Evolutionary conservation across 352 stramenopile genomes (phyloP).

Genomic region (Globisporangium perplexum): DNA sequence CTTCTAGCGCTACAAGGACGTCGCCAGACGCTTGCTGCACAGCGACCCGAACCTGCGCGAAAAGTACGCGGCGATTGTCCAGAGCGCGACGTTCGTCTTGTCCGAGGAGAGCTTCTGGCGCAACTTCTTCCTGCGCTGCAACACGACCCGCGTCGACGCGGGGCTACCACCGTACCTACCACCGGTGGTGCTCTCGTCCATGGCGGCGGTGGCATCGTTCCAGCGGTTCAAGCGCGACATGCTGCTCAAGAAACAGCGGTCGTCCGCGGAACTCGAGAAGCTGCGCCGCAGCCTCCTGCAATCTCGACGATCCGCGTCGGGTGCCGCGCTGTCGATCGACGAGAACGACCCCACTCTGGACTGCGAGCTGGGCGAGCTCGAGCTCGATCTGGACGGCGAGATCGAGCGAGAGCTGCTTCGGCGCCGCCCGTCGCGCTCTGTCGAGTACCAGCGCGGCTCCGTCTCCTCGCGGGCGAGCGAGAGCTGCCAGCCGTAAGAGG

Average conservation of each 20-base stretch:
- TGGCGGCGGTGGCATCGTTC: conserved; percentile 32
- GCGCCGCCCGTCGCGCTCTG: conserved; percentile 38
- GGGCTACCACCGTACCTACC: conserved; percentile 43
- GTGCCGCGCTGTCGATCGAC: conserved; percentile 15
- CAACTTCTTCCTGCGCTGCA: conserved; percentile 71
- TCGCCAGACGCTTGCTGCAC: conserved; percentile 40
- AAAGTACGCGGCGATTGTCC: conserved; percentile 42
- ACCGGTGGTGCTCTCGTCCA: conserved; percentile 26
- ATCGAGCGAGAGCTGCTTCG: conserved; percentile 63
- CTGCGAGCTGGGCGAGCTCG: conserved; percentile 43
- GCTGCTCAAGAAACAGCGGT: conserved; percentile 36
- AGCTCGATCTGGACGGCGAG: conserved; percentile 65
- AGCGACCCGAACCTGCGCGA: conserved; percentile 60
- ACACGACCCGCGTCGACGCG: conserved; percentile 32
- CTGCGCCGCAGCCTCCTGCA: conserved; percentile 28
- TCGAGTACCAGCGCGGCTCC: conserved; percentile 17
- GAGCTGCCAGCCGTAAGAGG: background rate
- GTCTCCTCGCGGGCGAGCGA: background rate
- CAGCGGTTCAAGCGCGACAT: conserved; percentile 45
- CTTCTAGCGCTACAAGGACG: conserved; percentile 30
- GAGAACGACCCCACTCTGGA: conserved; percentile 17
- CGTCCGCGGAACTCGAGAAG: conserved; percentile 25
- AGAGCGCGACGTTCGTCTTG: conserved; percentile 28
- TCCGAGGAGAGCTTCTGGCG: conserved; percentile 58
- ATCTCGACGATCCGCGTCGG: conserved; percentile 12